Base-by-base conservation (phyloP, 164 flowering plant genomes). In the Magnolia sinica region DNA sequence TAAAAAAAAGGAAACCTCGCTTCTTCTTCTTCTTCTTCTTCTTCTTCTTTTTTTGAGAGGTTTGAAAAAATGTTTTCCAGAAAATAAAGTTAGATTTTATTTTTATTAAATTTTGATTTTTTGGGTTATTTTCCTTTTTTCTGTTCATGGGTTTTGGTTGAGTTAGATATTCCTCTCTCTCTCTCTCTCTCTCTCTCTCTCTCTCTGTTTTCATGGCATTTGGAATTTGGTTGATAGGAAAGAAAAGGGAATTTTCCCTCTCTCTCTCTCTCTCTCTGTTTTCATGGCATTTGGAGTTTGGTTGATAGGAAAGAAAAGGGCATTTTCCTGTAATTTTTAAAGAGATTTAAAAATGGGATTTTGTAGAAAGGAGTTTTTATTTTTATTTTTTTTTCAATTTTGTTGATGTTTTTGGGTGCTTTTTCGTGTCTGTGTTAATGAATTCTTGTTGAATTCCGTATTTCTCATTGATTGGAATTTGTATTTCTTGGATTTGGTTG, bases 211-310 rank as follows among this genome's bases (percentile, higher is more conserved):
- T 24, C 27, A 24, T 4, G 19, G 20, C 8, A 19, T 61, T 16
- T 61, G 65, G 22, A n/a, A n/a, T 20, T 70, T 70, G 67, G 68
- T n/a, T 51, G 52, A 51, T 67, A 64, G 22, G 50, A 64, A 31
- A n/a, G 52, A 55, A 69, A 27, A 19, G 8, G 73, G 55, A n/a
- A 70, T 7, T 24, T 65, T 23, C 24, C 24, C 24, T 23, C 24
- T 23, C 24, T 23, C 24, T 23, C 24, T 23, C 24, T 23, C 24
- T 23, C 24, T 23, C 24, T 23, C 24, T 23, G 24, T 23, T 23
- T 23, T 23, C 24, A 23, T 4, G 19, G 20, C 8, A 19, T 61
- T 14, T 61, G 64, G 20, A n/a, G 13, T 20, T 70, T 70, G 67
- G 68, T n/a, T 51, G 51, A 27, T 66, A 64, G 22, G 50, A 64